A percentile compares a stretch with the other conserved stretches of the same genome.
Evolutionary conservation across 2,329 filamentous ascomycete genomes (phyloP).

Genomic region (Trichoderma sp.): DNA sequence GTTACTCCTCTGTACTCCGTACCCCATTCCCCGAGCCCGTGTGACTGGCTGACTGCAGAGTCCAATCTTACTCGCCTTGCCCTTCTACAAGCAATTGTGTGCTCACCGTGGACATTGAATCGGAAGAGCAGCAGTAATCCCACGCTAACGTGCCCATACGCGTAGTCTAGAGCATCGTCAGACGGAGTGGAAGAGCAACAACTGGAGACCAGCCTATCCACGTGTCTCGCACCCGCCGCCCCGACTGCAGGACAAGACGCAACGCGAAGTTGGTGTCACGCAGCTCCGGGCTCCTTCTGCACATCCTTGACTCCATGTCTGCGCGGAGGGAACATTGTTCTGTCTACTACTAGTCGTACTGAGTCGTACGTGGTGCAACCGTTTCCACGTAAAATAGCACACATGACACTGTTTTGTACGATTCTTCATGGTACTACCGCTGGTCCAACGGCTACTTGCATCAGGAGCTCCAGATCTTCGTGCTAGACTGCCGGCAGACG

Average conservation of each 20-base stretch:
- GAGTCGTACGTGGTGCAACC: neutral
- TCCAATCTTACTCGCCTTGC: neutral
- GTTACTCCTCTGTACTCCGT: no score
- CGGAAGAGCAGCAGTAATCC: neutral
- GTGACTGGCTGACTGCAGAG: neutral
- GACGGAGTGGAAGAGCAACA: neutral
- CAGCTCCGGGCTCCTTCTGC: neutral
- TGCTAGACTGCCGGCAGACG: conserved; percentile 4
- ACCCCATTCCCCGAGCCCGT: neutral
- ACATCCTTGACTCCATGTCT: neutral
- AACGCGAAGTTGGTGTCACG: neutral
- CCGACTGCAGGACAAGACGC: neutral
- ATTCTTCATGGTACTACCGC: neutral
- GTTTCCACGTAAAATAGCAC: neutral
- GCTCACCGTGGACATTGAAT: neutral
- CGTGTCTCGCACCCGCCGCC: conserved; percentile 1
- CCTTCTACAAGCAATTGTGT: neutral
- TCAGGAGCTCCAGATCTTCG: conserved; percentile 15
- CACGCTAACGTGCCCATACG: conserved; percentile 1
- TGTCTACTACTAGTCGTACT: no score
- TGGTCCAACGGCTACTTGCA: conserved; percentile 1
- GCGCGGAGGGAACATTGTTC: no score
- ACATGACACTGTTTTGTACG: neutral
- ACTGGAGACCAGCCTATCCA: conserved; percentile 9
- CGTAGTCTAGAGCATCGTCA: neutral